phyloP scores from a whole-genome alignment of 495 filamentous ascomycete species.

The Glarea lozoyensis region DNA sequence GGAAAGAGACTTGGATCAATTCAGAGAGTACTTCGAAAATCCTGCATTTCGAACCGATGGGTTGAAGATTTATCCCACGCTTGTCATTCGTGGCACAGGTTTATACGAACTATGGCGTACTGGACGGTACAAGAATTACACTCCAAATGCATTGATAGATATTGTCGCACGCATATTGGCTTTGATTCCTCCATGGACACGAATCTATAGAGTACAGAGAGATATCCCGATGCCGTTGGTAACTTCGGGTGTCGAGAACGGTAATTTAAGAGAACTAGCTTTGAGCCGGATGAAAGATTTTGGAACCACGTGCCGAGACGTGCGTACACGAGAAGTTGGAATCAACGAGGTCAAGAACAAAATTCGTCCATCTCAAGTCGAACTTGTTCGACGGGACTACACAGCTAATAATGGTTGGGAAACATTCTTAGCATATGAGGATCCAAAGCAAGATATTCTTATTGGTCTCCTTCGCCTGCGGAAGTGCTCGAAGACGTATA shows the following conservation, averaged over 20 bases:
- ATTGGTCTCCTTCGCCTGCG: slow-evolving; percentile 85
- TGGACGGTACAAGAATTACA: slow-evolving; percentile 96
- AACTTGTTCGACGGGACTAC: slow-evolving; percentile 94
- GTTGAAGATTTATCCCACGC: slow-evolving; percentile 94
- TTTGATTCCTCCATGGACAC: slow-evolving; percentile 92
- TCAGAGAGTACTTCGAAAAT: slow-evolving; percentile 96
- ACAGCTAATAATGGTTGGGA: slow-evolving; percentile 95
- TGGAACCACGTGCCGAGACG: slow-evolving; percentile 91
- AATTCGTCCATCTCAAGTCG: slow-evolving; percentile 91
- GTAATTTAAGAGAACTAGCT: slow-evolving; percentile 88
- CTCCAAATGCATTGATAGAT: slow-evolving; percentile 90
- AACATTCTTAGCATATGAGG: slow-evolving; percentile 95
- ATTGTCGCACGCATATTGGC: slow-evolving; percentile 92
- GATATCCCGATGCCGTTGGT: slow-evolving; percentile 99
- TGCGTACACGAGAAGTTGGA: slow-evolving; percentile 94
- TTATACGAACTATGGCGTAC: slow-evolving; percentile 97
- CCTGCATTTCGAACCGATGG: slow-evolving; percentile 96
- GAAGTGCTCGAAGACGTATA: slow-evolving; percentile 82
- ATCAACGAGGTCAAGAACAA: slow-evolving; percentile 99
- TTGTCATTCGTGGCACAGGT: slow-evolving; percentile 94
- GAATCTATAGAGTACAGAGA: slow-evolving; percentile 96
- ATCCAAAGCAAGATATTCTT: slow-evolving; percentile 96
- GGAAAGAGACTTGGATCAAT: slow-evolving; percentile 95
- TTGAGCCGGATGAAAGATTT: slow-evolving; percentile 97
- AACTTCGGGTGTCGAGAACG: slow-evolving; percentile 94